These are phyloP conservation scores for Pichia californica DNA, from an alignment of 805 yeast species.

Conservation along the genomic window DNA sequence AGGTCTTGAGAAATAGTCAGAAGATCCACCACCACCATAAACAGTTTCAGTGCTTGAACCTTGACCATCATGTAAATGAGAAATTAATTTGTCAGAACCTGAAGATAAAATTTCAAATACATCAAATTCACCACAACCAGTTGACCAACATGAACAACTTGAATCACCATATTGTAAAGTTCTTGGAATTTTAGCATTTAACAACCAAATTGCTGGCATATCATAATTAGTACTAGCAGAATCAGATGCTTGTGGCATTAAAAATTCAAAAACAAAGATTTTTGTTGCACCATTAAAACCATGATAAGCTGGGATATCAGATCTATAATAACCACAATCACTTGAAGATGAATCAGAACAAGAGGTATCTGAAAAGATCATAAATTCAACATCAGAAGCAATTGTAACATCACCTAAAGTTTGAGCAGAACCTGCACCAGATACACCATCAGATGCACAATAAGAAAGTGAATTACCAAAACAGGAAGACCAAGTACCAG, in stretches of 20 bases:
- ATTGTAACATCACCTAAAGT: conserved; percentile 64
- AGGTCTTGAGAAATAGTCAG: conserved; percentile 88
- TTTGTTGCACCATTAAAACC: conserved; percentile 84
- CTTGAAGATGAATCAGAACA: conserved; percentile 44
- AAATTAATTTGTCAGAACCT: conserved; percentile 69
- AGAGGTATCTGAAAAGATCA: conserved; percentile 69
- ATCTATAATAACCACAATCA: conserved; percentile 82
- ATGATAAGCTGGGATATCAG: conserved; percentile 84
- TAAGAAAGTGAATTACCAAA: conserved; percentile 93
- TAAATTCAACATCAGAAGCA: conserved; percentile 69
- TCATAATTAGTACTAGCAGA: conserved; percentile 39
- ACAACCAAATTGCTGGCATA: conserved; percentile 90
- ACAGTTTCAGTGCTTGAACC: conserved; percentile 45
- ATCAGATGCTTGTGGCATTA: conserved; percentile 68
- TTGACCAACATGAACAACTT: conserved; percentile 89
- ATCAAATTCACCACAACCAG: conserved; percentile 98
- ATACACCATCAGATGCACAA: conserved; percentile 69
- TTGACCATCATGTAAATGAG: conserved; percentile 82
- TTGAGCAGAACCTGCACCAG: conserved; percentile 62
- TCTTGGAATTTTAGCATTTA: conserved; percentile 78
- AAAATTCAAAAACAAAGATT: conserved; percentile 88
- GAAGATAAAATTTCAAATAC: conserved; percentile 79
- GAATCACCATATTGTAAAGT: conserved; percentile 86
- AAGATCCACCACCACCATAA: conserved; percentile 73
- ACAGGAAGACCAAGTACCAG: conserved; percentile 81